Percentiles rank a stretch among this genome's conserved stretches.
Conservation (phyloP, 208 protist species). For the Phytomonas francai region DNA sequence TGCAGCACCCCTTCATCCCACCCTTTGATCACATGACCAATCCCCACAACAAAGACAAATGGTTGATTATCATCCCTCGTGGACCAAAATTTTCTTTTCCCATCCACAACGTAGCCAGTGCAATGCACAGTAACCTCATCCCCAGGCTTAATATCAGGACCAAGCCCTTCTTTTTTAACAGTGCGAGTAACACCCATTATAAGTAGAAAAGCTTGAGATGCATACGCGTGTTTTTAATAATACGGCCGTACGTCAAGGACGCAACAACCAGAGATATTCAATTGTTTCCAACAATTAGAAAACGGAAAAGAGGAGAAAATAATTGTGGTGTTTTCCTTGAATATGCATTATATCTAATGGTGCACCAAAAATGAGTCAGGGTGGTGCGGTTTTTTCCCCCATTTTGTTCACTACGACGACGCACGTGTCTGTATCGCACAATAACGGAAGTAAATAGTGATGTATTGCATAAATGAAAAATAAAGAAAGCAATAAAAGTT, state of each 20-base stretch:
- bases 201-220: background rate
- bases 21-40: slow-evolving; percentile 91
- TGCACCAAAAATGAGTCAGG: background rate
- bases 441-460: background rate
- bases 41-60: slow-evolving; percentile 89
- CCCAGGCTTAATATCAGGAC: slow-evolving; percentile 43
- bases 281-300: background rate
- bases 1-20: slow-evolving; percentile 93
- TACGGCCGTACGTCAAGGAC: background rate
- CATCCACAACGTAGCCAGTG: slow-evolving; percentile 81
- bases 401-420: background rate
- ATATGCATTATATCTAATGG: background rate
- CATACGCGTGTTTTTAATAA: background rate
- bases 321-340: background rate
- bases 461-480: background rate
- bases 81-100: slow-evolving; percentile 87
- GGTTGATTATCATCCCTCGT: slow-evolving; percentile 76
- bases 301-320: slow-evolving; percentile 13
- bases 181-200: slow-evolving; percentile 68
- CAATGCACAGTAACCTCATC: slow-evolving; percentile 84
- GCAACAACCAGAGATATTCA: slow-evolving; percentile 9
- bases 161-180: slow-evolving; percentile 56
- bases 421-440: background rate
- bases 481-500: slow-evolving; percentile 7
- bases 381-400: background rate